phyloP scores from a whole-genome alignment of 31 red algal genomes.

The Endocladia muricata region DNA sequence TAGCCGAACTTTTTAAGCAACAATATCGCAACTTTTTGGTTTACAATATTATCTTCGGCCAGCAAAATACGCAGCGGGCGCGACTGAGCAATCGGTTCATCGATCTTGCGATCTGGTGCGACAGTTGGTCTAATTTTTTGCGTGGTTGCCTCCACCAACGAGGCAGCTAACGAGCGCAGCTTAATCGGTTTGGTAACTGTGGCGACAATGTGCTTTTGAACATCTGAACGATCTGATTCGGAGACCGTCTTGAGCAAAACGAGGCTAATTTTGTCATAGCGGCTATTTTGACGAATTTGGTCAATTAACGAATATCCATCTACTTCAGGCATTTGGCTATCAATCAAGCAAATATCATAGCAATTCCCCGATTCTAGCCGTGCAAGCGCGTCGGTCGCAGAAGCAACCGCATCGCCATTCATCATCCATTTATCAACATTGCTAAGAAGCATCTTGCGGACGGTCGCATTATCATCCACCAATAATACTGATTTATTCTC shows the following conservation, averaged over 20 bases:
- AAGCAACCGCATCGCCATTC: background rate
- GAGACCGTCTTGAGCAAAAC: background rate
- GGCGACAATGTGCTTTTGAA: background rate
- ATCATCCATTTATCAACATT: background rate
- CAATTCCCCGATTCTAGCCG: background rate
- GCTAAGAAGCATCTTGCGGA: background rate
- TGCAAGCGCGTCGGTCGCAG: background rate
- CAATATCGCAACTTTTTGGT: background rate
- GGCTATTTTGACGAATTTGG: background rate
- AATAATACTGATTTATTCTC: too few species aligned
- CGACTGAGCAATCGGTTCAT: background rate
- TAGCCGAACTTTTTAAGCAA: background rate
- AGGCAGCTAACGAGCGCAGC: background rate
- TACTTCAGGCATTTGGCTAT: slow-evolving; percentile 2
- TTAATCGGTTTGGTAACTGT: background rate
- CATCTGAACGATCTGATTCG: background rate
- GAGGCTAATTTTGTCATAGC: background rate
- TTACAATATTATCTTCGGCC: slow-evolving; percentile 14
- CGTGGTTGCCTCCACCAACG: background rate
- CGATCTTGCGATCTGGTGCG: background rate
- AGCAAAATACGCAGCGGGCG: background rate
- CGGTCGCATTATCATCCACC: background rate
- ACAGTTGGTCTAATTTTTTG: too few species aligned
- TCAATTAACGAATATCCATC: background rate
- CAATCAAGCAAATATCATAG: slow-evolving; percentile 1